Percentiles rank a stretch among this genome's conserved stretches.
These are phyloP conservation scores for Tetradesmus lagerheimii DNA, from an alignment of 139 green algal species.

Conservation along the genomic window DNA sequence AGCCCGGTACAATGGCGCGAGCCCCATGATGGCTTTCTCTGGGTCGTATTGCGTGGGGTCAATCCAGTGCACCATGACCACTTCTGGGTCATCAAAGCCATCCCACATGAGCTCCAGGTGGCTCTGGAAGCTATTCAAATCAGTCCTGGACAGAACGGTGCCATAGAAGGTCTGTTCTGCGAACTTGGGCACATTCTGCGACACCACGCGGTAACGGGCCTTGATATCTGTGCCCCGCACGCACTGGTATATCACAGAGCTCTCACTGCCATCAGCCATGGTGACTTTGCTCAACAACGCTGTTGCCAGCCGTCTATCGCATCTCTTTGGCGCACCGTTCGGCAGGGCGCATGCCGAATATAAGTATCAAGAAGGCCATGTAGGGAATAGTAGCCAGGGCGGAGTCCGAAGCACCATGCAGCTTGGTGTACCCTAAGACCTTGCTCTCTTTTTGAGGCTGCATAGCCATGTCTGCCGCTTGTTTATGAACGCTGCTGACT, in stretches of 20 bases:
- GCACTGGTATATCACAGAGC: constrained; percentile 25
- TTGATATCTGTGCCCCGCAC: constrained; percentile 47
- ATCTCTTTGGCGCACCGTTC: neutral
- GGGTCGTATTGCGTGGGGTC: constrained; percentile 33
- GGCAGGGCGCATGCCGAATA: neutral
- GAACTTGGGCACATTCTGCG: constrained; percentile 28
- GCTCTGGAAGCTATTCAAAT: constrained; percentile 48
- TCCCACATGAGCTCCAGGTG: constrained; percentile 43
- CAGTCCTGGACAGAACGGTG: constrained; percentile 40
- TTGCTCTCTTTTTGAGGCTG: too few species aligned
- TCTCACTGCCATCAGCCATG: constrained; percentile 4
- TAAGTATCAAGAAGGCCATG: neutral
- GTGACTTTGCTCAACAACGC: constrained; percentile 5
- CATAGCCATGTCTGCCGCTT: too few species aligned
- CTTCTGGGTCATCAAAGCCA: constrained; percentile 42
- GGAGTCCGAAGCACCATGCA: neutral
- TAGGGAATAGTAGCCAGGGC: neutral
- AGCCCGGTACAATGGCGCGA: constrained; percentile 38
- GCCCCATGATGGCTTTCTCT: constrained; percentile 45
- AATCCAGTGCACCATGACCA: constrained; percentile 44
- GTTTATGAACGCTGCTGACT: too few species aligned
- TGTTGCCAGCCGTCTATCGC: neutral
- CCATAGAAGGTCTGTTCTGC: constrained; percentile 47
- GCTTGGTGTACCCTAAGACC: neutral
- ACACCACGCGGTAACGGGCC: constrained; percentile 25